A percentile compares a stretch with the other conserved stretches of the same genome.
These are phyloP conservation scores for Hypoxylon sp. DNA, from an alignment of 2,329 filamentous ascomycete genomes.

Conservation along the genomic window DNA sequence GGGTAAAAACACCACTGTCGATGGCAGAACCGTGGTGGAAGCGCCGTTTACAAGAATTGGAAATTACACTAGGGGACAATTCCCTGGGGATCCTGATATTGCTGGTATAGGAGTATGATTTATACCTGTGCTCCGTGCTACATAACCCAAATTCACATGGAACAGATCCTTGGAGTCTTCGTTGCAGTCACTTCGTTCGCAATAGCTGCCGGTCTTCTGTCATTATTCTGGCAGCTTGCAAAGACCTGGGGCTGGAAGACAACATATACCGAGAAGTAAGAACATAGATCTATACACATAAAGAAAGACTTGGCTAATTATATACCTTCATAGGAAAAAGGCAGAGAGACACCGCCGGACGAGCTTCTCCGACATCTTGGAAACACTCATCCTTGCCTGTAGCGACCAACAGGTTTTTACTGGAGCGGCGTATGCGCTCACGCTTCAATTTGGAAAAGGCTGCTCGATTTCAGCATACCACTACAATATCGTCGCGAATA, in stretches of 20 bases:
- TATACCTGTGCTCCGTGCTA: neutral
- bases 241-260: conserved; percentile 30
- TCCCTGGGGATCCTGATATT: conserved; percentile 46
- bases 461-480: conserved; percentile 55
- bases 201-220: conserved; percentile 30
- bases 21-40: neutral
- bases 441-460: conserved; percentile 52
- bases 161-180: conserved; percentile 46
- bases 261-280: conserved; percentile 31
- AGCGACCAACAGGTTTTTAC: conserved; percentile 57
- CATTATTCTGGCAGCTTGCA: conserved; percentile 34
- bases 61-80: conserved; percentile 53
- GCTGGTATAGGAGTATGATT: conserved; percentile 46
- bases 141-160: conserved; percentile 11
- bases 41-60: conserved; percentile 36
- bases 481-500: conserved; percentile 56
- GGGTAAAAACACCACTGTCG: conserved; percentile 6
- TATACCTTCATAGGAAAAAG: conserved; percentile 20
- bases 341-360: conserved; percentile 4
- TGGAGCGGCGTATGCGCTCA: conserved; percentile 54
- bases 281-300: neutral
- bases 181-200: conserved; percentile 46
- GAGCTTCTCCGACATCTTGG: conserved; percentile 51
- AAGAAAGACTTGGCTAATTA: neutral
- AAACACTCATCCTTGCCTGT: conserved; percentile 52